Conservation (phyloP, 768 basidiomycete genomes). For the Pilatotrama ljubarskyi region DNA sequence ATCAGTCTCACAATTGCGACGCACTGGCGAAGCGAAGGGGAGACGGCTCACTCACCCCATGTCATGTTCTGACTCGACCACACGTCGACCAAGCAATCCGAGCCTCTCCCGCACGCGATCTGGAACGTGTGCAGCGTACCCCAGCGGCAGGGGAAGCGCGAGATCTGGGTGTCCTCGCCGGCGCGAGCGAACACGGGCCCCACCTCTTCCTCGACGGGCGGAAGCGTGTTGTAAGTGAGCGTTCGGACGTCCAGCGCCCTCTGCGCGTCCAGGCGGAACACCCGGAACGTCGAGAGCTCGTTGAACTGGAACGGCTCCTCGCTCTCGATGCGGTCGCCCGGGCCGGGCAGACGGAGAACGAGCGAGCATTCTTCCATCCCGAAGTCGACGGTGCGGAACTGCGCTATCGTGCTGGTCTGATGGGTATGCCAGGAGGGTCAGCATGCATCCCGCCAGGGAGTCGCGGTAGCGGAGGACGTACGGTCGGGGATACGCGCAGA, state of each 20-base stretch:
- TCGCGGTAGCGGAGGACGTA: conserved; percentile 1
- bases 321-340: conserved; percentile 12
- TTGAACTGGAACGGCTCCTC: conserved; percentile 20
- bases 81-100: conserved; percentile 28
- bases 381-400: conserved; percentile 31
- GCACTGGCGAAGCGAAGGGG: too few species aligned
- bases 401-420: conserved; percentile 26
- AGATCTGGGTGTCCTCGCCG: conserved; percentile 21
- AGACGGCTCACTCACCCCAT: conserved; percentile 22
- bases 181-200: conserved; percentile 18
- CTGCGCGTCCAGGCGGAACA: conserved; percentile 22
- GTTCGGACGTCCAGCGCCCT: conserved; percentile 21
- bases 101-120: conserved; percentile 20
- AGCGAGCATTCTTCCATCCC: conserved; percentile 32
- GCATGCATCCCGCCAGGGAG: too few species aligned
- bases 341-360: conserved; percentile 24
- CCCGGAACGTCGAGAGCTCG: conserved; percentile 8
- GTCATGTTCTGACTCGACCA: conserved; percentile 30
- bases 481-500: conserved; percentile 21
- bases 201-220: conserved; percentile 10
- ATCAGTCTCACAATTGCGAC: background rate
- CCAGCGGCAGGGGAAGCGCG: conserved; percentile 29
- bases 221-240: conserved; percentile 24
- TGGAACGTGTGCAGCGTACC: conserved; percentile 26
- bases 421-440: too few species aligned